Conservation (phyloP, 129 eudicot genomes). For the Centaurea solstitialis region DNA sequence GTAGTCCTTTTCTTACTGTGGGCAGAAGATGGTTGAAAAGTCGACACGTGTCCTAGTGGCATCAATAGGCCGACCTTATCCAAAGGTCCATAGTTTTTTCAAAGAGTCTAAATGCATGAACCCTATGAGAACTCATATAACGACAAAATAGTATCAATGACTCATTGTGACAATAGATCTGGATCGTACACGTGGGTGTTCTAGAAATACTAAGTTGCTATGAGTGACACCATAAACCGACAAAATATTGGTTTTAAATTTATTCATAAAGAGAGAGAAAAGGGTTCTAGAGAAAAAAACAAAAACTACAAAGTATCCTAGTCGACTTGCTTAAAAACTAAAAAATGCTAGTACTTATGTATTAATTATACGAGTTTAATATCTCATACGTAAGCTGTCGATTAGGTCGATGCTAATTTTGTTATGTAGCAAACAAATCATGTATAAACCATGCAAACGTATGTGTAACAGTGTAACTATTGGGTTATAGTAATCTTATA, state of each 20-base stretch:
- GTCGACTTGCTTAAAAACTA: neutral
- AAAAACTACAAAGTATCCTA: neutral
- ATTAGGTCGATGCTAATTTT: no score
- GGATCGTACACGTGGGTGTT: conserved; percentile 26
- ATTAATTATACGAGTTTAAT: no score
- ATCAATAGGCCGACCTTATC: conserved; percentile 62
- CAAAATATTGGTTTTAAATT: conserved; percentile 9
- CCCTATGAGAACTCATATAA: conserved; percentile 1
- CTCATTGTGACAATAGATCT: conserved; percentile 19
- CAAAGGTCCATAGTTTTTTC: conserved; percentile 18
- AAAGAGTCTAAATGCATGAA: conserved; percentile 44
- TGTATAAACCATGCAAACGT: no score
- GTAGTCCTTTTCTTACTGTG: conserved; percentile 54
- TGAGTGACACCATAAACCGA: conserved; percentile 15
- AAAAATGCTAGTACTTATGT: no score
- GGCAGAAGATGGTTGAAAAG: conserved; percentile 33
- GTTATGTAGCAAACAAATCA: no score
- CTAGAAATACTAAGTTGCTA: conserved; percentile 17
- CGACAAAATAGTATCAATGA: conserved; percentile 29
- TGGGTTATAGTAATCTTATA: no score
- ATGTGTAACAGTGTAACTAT: no score
- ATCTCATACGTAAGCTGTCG: no score
- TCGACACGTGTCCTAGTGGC: conserved; percentile 42
- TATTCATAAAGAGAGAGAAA: conserved; percentile 1
- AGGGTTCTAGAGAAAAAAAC: neutral